Base-by-base conservation (phyloP, 768 basidiomycete genomes). In the Mrakia gelida region DNA sequence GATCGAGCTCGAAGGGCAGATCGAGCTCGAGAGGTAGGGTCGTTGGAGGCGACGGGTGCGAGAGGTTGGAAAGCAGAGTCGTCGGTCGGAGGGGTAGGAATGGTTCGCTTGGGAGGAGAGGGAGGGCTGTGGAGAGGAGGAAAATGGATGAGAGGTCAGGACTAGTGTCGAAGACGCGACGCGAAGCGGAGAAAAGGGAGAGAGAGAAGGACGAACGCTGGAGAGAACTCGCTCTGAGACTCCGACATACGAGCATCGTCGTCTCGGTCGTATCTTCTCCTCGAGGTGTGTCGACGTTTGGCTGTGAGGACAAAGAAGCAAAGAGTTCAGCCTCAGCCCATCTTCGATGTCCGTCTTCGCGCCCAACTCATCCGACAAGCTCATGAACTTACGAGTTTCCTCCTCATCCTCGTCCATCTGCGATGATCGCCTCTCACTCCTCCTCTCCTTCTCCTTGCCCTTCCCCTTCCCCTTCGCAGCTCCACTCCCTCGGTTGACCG, bases 1-100 rank as follows among this genome's bases (percentile, higher is more conserved):
- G 75, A 75, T 38, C 67, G 63, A 70, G 75, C 75, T 65, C 75
- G 62, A 21, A 75, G 75, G 30, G 75, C 63, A 7, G 75, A 75
- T 15, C 75, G 75, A 68, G 75, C 52, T 21, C 75, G 62, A 28
- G 75, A 75, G 30, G 75, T 67, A 7, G 75, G 38, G 54, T 75
- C 75, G 62, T 21, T 30, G 45, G 62, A 67, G 30, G 21, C 59
- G 52, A 32, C 59, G 21, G 75, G 30, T 41, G 59, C 63, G 16
- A 65, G 28, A 15, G 61, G 59, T 52, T 70, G 59, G 76, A 77
- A 72, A 28, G 54, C 71, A 49, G 34, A 34, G 52, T 65, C 71
- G 43, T 72, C 38, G 13, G n/a, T 43, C 21, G 75, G 54, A 13
- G 45, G 26, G 16, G 28, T 10, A 23, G 67, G 68, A 23, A 52